Percentiles rank a stretch among this genome's conserved stretches.
Conservation (phyloP, 2,329 filamentous ascomycete species). For the Mariannaea elegans region DNA sequence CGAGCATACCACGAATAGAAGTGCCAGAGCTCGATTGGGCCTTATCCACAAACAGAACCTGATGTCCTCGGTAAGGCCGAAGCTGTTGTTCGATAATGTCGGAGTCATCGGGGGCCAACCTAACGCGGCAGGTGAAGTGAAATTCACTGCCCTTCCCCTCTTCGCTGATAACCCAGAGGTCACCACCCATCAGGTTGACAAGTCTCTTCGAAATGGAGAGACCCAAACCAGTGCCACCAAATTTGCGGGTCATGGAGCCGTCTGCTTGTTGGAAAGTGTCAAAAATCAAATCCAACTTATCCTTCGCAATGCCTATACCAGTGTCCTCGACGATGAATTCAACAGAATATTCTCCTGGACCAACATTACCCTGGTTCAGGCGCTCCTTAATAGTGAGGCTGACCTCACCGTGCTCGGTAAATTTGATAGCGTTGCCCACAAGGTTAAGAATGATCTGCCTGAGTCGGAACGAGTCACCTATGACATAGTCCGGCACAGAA, state of each 20-base stretch:
- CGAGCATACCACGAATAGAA: conserved; percentile 82
- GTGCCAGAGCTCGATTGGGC: conserved; percentile 79
- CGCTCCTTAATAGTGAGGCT: conserved; percentile 85
- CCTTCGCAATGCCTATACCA: conserved; percentile 93
- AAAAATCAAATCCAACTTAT: conserved; percentile 97
- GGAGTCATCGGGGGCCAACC: conserved; percentile 81
- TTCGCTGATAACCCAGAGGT: conserved; percentile 94
- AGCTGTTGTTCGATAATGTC: conserved; percentile 83
- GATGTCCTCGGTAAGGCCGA: conserved; percentile 89
- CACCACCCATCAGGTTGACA: conserved; percentile 95
- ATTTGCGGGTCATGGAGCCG: conserved; percentile 94
- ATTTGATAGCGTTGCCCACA: conserved; percentile 98
- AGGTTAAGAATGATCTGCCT: conserved; percentile 97
- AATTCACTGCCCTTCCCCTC: conserved; percentile 93
- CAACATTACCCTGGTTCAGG: conserved; percentile 70
- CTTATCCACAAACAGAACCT: conserved; percentile 94
- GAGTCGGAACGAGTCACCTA: conserved; percentile 95
- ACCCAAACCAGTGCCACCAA: conserved; percentile 92
- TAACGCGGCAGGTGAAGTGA: conserved; percentile 94
- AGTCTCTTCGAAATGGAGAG: conserved; percentile 94
- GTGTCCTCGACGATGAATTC: conserved; percentile 97
- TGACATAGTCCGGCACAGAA: conserved; percentile 92
- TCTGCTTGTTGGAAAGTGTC: conserved; percentile 99
- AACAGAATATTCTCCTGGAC: conserved; percentile 84
- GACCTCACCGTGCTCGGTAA: conserved; percentile 96